Base-by-base conservation (phyloP, 2,329 filamentous ascomycete species). In the Xenoacremonium recifei region DNA sequence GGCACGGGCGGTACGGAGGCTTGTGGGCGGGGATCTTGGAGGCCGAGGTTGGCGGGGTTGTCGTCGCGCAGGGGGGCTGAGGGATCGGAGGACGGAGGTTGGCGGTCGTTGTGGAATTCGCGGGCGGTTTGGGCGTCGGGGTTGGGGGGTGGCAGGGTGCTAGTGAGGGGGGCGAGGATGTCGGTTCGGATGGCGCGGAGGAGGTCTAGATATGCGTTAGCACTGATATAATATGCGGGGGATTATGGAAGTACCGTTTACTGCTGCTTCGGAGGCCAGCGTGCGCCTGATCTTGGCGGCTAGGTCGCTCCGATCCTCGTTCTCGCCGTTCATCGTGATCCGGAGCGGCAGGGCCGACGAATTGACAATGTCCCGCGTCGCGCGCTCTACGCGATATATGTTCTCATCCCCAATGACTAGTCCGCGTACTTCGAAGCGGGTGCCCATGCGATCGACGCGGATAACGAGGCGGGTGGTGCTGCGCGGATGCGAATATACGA, bases 401-500 rank as follows among this genome's bases (percentile, higher is more conserved):
- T 82, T 84, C 58, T 96, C 90, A 59, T 91, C 86, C 19, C 86
- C 87, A 13, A 91, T 65, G 2, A 81, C 89, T 30, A 95, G 73
- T 4, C 85, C 91, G 55, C 89, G 82, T 29, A 96, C 75, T 47
- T 96, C 84, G n/a, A 87, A 85, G 60, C 92, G 95, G 55, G 77
- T 77, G 32, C 91, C 90, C 55, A 96, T 77, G 39, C 89, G 80
- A 63, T 85, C 89, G 48, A 95, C 69, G 61, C 90, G 92, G 53
- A 96, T 64, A 20, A 96, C 74, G 60, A 87, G 96, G 45, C 85
- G 80, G 79, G 91, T 88, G 13, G 89, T 84, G 0, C 89, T 95
- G 62, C 95, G 88, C 18, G 80, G 74, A 65, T 96, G 91, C 4
- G 82, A 81, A 69, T 97, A 97, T 49, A 90, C 81, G 66, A 97